A percentile compares a stretch with the other conserved stretches of the same genome.
Conservation (phyloP, 371 early-diverging fungal genomes). For the Dichotomocladium elegans region DNA sequence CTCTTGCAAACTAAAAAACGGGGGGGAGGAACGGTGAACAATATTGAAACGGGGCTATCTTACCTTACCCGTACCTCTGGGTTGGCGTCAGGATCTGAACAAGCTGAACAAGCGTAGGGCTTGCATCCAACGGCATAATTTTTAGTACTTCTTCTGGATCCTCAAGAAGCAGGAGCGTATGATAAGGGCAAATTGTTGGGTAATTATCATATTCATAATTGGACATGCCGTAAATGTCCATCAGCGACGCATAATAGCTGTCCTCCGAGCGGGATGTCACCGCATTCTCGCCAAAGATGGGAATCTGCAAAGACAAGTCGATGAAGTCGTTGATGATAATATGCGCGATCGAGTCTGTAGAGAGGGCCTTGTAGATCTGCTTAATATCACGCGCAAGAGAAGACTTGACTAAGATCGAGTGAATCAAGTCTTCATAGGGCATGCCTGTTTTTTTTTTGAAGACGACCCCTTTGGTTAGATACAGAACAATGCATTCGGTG, state of each 20-base stretch:
- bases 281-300: slow-evolving; percentile 22
- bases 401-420: slow-evolving; percentile 35
- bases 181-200: slow-evolving; percentile 82
- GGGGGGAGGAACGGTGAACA: not conserved
- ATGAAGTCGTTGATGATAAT: slow-evolving; percentile 75
- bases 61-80: slow-evolving; percentile 48
- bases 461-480: no score
- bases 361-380: slow-evolving; percentile 59
- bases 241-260: slow-evolving; percentile 22
- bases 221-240: slow-evolving; percentile 48
- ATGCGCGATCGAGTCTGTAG: slow-evolving; percentile 55
- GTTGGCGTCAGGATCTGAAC: slow-evolving; percentile 89
- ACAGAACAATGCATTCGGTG: no score
- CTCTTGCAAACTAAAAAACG: slow-evolving; percentile 61
- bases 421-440: slow-evolving; percentile 36
- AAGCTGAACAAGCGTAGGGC: slow-evolving; percentile 78
- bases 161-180: slow-evolving; percentile 78
- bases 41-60: not conserved
- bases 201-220: slow-evolving; percentile 63
- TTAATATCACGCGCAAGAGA: slow-evolving; percentile 58
- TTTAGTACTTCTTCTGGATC: slow-evolving; percentile 80
- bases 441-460: slow-evolving; percentile 24
- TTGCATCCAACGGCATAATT: slow-evolving; percentile 77
- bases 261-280: slow-evolving; percentile 14
- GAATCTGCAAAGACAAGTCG: slow-evolving; percentile 72